Conservation (phyloP, 2,329 filamentous ascomycete genomes). For the Diaporthe aspalathi region DNA sequence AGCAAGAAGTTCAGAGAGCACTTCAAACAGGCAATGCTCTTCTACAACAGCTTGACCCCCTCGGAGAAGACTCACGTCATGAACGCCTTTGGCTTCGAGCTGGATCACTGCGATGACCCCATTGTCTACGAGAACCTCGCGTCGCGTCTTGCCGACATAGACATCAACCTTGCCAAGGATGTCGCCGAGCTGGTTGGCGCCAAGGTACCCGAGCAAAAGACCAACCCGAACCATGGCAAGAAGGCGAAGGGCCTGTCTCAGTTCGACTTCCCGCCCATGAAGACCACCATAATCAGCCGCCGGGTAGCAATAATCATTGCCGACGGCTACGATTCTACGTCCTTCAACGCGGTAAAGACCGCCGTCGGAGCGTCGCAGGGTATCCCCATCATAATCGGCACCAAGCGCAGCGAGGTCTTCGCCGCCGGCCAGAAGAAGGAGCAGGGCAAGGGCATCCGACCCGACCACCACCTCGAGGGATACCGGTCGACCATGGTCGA, state of each 20-base stretch:
- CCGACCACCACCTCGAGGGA: constrained; percentile 84
- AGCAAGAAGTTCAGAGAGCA: constrained; percentile 84
- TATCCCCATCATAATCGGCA: constrained; percentile 78
- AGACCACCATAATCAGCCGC: constrained; percentile 76
- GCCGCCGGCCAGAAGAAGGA: constrained; percentile 68
- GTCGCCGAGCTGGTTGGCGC: constrained; percentile 79
- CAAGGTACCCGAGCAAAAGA: constrained; percentile 63
- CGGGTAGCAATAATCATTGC: constrained; percentile 81
- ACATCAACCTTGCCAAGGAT: constrained; percentile 73
- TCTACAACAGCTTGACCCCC: constrained; percentile 80
- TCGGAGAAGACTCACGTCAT: constrained; percentile 74
- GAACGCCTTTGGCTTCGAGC: constrained; percentile 73
- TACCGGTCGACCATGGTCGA: constrained; percentile 86
- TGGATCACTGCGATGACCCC: constrained; percentile 85
- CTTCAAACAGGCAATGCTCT: constrained; percentile 81
- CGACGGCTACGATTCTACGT: constrained; percentile 77
- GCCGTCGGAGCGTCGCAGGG: constrained; percentile 72
- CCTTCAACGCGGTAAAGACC: constrained; percentile 73
- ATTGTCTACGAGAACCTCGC: constrained; percentile 79
- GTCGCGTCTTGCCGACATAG: constrained; percentile 77
- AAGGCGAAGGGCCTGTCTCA: constrained; percentile 77
- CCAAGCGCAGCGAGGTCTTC: constrained; percentile 73
- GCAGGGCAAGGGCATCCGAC: constrained; percentile 65
- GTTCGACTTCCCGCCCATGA: constrained; percentile 71
- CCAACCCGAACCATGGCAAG: constrained; percentile 72